Conservation (phyloP, 306 rosid species). For the Cyclanthera cordifolia region DNA sequence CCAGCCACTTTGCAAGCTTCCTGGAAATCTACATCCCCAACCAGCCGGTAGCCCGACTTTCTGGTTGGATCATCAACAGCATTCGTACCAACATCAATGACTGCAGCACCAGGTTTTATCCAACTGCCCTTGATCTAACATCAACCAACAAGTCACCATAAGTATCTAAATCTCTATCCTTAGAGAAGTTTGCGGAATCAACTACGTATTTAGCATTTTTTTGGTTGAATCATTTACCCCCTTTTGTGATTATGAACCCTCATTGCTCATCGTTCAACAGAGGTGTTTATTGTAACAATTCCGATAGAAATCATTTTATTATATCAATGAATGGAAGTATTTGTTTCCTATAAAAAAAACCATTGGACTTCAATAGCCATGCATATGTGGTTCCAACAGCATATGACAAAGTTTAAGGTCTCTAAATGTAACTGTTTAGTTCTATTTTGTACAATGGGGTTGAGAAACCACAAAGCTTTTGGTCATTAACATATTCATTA, state of each 20-base stretch:
- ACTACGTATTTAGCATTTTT: too few relatives aligned
- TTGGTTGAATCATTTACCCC: too few relatives aligned
- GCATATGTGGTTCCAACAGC: neutral
- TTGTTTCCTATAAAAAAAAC: too few relatives aligned
- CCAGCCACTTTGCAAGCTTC: conserved; percentile 86
- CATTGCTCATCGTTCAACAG: too few relatives aligned
- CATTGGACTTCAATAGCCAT: neutral
- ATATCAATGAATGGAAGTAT: too few relatives aligned
- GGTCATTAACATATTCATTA: too few relatives aligned
- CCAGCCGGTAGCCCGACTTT: conserved; percentile 76
- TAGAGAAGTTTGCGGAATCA: too few relatives aligned
- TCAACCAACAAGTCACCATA: neutral
- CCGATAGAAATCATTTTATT: too few relatives aligned
- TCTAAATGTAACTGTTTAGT: neutral
- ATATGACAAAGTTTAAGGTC: neutral
- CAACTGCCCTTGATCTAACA: conserved; percentile 71
- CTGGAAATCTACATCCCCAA: conserved; percentile 79
- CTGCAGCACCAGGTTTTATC: conserved; percentile 93
- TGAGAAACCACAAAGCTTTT: too few relatives aligned
- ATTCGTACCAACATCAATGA: conserved; percentile 86
- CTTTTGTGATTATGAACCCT: too few relatives aligned
- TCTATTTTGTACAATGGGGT: too few relatives aligned
- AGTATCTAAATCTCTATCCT: neutral
- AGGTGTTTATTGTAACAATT: too few relatives aligned
- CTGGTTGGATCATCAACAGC: conserved; percentile 65